Percentiles rank a stretch among this genome's conserved stretches.
phyloP scores from a whole-genome alignment of 441 rosid species.

The Adansonia rubrostipa region DNA sequence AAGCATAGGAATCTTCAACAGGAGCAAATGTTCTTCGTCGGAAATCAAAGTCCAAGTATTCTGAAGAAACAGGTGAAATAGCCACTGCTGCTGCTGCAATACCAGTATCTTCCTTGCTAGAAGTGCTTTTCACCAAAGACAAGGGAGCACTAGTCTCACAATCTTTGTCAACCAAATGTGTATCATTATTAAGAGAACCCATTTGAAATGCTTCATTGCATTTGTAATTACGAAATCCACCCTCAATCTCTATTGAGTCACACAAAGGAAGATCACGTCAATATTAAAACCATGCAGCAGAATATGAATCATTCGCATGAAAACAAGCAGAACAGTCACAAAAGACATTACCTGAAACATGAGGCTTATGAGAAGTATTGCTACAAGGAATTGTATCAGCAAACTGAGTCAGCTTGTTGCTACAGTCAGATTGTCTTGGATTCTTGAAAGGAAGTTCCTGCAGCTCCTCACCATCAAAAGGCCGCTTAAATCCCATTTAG shows the following conservation, averaged over 20 bases:
- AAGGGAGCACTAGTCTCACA: constrained; percentile 31
- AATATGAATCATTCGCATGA: neutral
- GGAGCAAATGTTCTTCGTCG: constrained; percentile 34
- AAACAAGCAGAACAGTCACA: neutral
- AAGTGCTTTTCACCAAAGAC: constrained; percentile 34
- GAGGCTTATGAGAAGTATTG: constrained; percentile 20
- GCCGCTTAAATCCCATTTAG: constrained; percentile 49
- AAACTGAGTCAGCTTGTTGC: constrained; percentile 28
- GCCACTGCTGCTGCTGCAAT: constrained; percentile 14
- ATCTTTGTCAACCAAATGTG: constrained; percentile 35
- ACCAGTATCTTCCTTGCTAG: constrained; percentile 40
- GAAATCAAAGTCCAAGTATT: constrained; percentile 40
- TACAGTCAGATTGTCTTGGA: constrained; percentile 38
- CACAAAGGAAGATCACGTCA: constrained; percentile 26
- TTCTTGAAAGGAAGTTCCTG: constrained; percentile 43
- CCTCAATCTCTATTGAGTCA: constrained; percentile 43
- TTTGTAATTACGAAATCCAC: constrained; percentile 36
- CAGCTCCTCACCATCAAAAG: constrained; percentile 37
- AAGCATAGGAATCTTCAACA: constrained; percentile 39
- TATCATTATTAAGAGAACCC: constrained; percentile 31
- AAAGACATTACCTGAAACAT: constrained; percentile 35
- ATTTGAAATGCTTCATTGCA: constrained; percentile 24
- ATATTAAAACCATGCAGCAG: neutral
- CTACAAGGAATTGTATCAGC: constrained; percentile 14
- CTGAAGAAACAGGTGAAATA: constrained; percentile 42